A percentile compares a stretch with the other conserved stretches of the same genome.
Evolutionary conservation across 139 green algal species (phyloP).

Genomic region (Chlorokybus atmophyticus): DNA sequence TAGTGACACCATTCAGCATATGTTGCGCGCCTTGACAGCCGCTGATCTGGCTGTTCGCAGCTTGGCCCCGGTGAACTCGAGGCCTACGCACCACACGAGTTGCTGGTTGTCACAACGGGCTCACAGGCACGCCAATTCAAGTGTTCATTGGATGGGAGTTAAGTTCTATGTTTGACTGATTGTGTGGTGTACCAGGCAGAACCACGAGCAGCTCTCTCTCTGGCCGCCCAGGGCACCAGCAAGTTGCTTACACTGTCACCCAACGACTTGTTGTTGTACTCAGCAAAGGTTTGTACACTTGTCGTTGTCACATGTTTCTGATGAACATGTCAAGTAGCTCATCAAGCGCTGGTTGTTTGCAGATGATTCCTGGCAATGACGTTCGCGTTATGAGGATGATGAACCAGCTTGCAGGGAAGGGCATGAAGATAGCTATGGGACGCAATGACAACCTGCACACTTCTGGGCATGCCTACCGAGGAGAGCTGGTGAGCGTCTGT

Average conservation of each 20-base stretch:
- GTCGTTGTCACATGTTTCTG: slow-evolving; percentile 42
- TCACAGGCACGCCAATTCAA: too few species aligned
- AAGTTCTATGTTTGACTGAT: background rate
- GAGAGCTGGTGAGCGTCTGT: slow-evolving; percentile 36
- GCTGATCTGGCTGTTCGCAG: too few species aligned
- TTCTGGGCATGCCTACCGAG: slow-evolving; percentile 52
- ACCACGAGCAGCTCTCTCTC: slow-evolving; percentile 61
- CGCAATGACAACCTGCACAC: slow-evolving; percentile 71
- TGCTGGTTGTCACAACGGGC: slow-evolving; percentile 65
- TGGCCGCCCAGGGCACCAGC: slow-evolving; percentile 58
- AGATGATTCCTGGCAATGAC: slow-evolving; percentile 48
- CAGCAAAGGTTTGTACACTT: slow-evolving; percentile 45
- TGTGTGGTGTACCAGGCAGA: slow-evolving; percentile 64
- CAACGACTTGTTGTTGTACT: slow-evolving; percentile 85
- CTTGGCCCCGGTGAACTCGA: slow-evolving; percentile 45
- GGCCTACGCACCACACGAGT: slow-evolving; percentile 62
- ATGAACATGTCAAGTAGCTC: slow-evolving; percentile 73
- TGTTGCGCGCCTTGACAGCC: background rate
- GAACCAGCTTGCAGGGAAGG: slow-evolving; percentile 68
- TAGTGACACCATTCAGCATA: slow-evolving; percentile 11
- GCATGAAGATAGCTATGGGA: slow-evolving; percentile 58
- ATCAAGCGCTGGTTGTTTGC: too few species aligned
- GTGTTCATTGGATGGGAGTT: too few species aligned
- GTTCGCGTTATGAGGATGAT: slow-evolving; percentile 83
- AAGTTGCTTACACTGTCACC: slow-evolving; percentile 59